A percentile compares a stretch with the other conserved stretches of the same genome.
phyloP scores from a whole-genome alignment of 2,329 filamentous ascomycete species.

The Trichoderma koningiopsis region DNA sequence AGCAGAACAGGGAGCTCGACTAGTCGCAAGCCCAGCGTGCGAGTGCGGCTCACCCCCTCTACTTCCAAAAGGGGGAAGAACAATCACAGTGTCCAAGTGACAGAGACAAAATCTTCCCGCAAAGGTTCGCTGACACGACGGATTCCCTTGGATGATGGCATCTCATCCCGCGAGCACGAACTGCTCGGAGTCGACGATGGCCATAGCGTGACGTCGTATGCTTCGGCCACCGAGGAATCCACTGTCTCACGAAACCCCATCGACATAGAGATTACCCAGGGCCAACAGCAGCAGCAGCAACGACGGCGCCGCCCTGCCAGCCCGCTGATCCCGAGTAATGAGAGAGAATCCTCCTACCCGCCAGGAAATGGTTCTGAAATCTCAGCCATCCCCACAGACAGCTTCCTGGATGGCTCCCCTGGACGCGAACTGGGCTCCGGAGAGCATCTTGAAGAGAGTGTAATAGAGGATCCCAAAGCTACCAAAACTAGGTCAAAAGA shows the following conservation, averaged over 20 bases:
- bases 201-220: slow-evolving; percentile 70
- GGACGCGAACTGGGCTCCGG: slow-evolving; percentile 38
- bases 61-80: slow-evolving; percentile 69
- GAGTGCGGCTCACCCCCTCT: slow-evolving; percentile 77
- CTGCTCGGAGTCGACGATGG: slow-evolving; percentile 60
- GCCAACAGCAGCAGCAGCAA: slow-evolving; percentile 53
- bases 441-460: slow-evolving; percentile 42
- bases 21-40: slow-evolving; percentile 78
- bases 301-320: slow-evolving; percentile 66
- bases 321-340: slow-evolving; percentile 62
- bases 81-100: slow-evolving; percentile 75
- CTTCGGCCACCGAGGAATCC: slow-evolving; percentile 77
- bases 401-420: slow-evolving; percentile 61
- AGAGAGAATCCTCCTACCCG: slow-evolving; percentile 63
- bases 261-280: slow-evolving; percentile 82
- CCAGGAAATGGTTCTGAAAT: slow-evolving; percentile 77
- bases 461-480: slow-evolving; percentile 45
- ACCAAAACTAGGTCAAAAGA: slow-evolving; percentile 51
- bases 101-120: slow-evolving; percentile 72
- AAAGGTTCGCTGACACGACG: slow-evolving; percentile 61
- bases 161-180: slow-evolving; percentile 47
- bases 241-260: slow-evolving; percentile 76
- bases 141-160: slow-evolving; percentile 54
- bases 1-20: slow-evolving; percentile 62
- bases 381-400: slow-evolving; percentile 69